Conservation (phyloP, 495 filamentous ascomycete species). For the Aspergillus sparsus region DNA sequence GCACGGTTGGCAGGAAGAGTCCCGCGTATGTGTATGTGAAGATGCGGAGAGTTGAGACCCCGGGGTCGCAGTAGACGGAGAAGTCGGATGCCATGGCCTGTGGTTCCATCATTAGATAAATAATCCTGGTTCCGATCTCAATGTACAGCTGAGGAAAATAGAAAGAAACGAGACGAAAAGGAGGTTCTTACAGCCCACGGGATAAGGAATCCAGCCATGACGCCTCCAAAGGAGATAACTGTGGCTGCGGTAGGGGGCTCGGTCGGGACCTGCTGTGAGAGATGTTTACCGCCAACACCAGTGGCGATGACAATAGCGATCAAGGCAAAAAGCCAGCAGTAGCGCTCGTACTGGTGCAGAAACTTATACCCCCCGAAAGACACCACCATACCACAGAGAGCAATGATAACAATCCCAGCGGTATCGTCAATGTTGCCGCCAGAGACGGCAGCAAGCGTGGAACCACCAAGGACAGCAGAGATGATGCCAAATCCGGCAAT, state of each 20-base stretch:
- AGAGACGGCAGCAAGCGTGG: conserved; percentile 54
- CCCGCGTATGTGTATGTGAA: conserved; percentile 38
- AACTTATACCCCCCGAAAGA: conserved; percentile 54
- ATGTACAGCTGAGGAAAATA: neutral
- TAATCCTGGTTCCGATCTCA: no score
- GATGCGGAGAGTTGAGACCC: conserved; percentile 17
- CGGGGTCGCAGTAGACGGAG: conserved; percentile 17
- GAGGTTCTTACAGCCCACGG: conserved; percentile 15
- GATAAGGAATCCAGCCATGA: conserved; percentile 19
- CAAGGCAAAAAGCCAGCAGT: conserved; percentile 57
- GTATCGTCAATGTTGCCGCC: conserved; percentile 48
- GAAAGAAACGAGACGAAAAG: neutral
- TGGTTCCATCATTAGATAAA: no score
- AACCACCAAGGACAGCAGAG: conserved; percentile 34
- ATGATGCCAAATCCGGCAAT: conserved; percentile 20
- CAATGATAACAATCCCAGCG: conserved; percentile 53
- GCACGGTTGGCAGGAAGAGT: conserved; percentile 46
- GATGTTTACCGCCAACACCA: conserved; percentile 48
- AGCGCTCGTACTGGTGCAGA: conserved; percentile 56
- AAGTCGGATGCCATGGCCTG: conserved; percentile 21
- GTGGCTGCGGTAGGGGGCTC: conserved; percentile 32
- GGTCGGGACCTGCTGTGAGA: conserved; percentile 8
- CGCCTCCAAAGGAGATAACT: conserved; percentile 17
- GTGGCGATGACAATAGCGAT: conserved; percentile 54
- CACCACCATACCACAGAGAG: conserved; percentile 47